Conservation (phyloP, 2,329 filamentous ascomycete genomes). For the Neofusicoccum kwambonambiense region DNA sequence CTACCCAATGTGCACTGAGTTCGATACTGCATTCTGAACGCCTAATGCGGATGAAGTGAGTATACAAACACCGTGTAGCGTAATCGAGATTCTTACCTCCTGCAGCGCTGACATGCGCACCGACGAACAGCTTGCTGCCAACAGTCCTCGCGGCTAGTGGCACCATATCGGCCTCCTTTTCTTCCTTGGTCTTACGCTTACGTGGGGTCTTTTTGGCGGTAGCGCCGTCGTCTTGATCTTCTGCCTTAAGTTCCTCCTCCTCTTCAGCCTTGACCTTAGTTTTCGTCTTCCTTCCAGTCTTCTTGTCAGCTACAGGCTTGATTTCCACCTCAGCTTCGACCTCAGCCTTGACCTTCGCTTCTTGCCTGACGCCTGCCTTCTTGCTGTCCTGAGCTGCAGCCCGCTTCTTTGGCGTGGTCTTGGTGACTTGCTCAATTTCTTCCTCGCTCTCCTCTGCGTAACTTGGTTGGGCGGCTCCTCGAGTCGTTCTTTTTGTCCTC, state of each 20-base stretch:
- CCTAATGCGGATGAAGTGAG: constrained; percentile 50
- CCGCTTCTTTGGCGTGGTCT: neutral
- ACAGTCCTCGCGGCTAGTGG: constrained; percentile 69
- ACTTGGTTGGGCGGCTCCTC: neutral
- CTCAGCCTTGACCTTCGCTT: constrained; percentile 15
- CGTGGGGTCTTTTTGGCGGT: constrained; percentile 29
- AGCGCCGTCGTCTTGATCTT: constrained; percentile 10
- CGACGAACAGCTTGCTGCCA: constrained; percentile 77
- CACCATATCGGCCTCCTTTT: constrained; percentile 56
- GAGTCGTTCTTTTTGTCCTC: constrained; percentile 9
- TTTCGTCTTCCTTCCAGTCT: constrained; percentile 16
- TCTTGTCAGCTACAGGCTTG: constrained; percentile 14
- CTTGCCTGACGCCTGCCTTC: constrained; percentile 26
- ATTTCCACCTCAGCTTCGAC: constrained; percentile 20
- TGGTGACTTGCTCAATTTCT: neutral
- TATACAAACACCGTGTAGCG: neutral
- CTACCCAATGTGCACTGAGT: constrained; percentile 71
- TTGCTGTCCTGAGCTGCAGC: neutral
- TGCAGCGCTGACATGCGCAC: constrained; percentile 87
- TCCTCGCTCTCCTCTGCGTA: constrained; percentile 17
- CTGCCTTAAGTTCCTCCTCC: neutral
- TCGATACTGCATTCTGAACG: constrained; percentile 82
- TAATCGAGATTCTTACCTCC: constrained; percentile 60
- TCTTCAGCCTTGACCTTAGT: constrained; percentile 7
- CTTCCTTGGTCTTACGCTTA: constrained; percentile 58